phyloP scores from a whole-genome alignment of 306 rosid species.

The Hippophae tibetana region DNA sequence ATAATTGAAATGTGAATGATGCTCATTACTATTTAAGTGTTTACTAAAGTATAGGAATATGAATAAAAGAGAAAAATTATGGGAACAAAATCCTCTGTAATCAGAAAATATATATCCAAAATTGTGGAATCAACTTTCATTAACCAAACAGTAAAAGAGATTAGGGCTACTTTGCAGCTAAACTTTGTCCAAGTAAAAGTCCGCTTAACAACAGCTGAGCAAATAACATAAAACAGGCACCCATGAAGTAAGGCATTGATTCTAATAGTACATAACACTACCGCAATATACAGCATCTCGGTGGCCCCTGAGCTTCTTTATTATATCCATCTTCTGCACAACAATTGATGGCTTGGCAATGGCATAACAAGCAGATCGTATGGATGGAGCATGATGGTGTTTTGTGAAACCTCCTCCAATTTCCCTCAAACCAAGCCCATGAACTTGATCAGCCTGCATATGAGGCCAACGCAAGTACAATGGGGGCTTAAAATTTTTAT shows the following conservation, averaged over 20 bases:
- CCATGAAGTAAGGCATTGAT: slow-evolving; percentile 16
- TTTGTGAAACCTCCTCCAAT: slow-evolving; percentile 82
- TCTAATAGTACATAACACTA: slow-evolving; percentile 28
- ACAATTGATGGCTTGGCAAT: slow-evolving; percentile 85
- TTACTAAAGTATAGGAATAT: too few relatives aligned
- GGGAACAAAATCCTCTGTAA: too few relatives aligned
- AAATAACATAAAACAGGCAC: slow-evolving; percentile 12
- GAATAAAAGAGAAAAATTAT: too few relatives aligned
- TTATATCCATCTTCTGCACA: slow-evolving; percentile 81
- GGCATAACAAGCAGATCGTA: slow-evolving; percentile 85
- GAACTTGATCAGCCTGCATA: slow-evolving; percentile 82
- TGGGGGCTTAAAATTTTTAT: slow-evolving; percentile 37
- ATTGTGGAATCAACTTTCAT: too few relatives aligned
- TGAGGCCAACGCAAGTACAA: slow-evolving; percentile 80
- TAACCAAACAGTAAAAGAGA: too few relatives aligned
- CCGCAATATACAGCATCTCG: slow-evolving; percentile 91
- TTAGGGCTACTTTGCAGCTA: too few relatives aligned
- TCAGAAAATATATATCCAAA: too few relatives aligned
- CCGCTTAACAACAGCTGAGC: slow-evolving; percentile 1
- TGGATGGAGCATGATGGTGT: slow-evolving; percentile 79
- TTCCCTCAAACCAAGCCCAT: slow-evolving; percentile 67
- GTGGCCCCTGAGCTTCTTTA: slow-evolving; percentile 78
- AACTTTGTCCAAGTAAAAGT: too few relatives aligned
- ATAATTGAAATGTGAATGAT: too few relatives aligned
- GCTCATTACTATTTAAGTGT: too few relatives aligned